phyloP scores from a whole-genome alignment of 1,139 yeast genomes.

The Kurtzmaniella quercitrusa region DNA sequence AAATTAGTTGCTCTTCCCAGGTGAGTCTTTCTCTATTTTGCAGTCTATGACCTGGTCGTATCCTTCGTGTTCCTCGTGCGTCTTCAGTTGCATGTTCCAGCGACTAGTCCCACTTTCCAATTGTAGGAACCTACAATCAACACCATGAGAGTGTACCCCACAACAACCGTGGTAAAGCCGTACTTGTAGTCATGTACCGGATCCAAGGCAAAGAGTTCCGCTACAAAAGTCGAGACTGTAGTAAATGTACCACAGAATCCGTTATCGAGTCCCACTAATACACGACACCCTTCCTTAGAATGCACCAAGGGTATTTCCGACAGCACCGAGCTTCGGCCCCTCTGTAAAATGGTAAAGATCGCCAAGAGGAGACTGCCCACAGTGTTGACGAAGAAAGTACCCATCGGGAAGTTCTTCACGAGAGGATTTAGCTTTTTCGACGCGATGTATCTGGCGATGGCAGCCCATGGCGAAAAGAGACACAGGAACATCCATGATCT shows the following conservation, averaged over 20 bases:
- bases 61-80: neutral
- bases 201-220: conserved; percentile 50
- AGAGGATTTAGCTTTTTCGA: conserved; percentile 46
- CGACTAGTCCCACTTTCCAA: conserved; percentile 43
- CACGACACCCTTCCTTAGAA: conserved; percentile 30
- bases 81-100: conserved; percentile 17
- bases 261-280: conserved; percentile 52
- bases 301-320: conserved; percentile 15
- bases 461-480: conserved; percentile 65
- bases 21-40: too few species aligned
- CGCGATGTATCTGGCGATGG: conserved; percentile 51
- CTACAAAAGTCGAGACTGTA: conserved; percentile 73
- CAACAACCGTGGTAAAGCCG: conserved; percentile 30
- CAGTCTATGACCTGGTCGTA: too few species aligned
- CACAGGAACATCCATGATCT: conserved; percentile 61
- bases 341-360: conserved; percentile 44
- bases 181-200: conserved; percentile 33
- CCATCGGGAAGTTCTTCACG: conserved; percentile 51
- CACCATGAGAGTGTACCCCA: conserved; percentile 38
- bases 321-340: conserved; percentile 32
- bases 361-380: conserved; percentile 57
- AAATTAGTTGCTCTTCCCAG: too few species aligned
- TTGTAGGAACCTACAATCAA: conserved; percentile 51
- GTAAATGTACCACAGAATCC: conserved; percentile 80
- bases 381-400: conserved; percentile 71